Percentiles rank a stretch among this genome's conserved stretches.
These are phyloP conservation scores for Ramaria sp. DNA, from an alignment of 768 basidiomycete genomes.

Conservation along the genomic window DNA sequence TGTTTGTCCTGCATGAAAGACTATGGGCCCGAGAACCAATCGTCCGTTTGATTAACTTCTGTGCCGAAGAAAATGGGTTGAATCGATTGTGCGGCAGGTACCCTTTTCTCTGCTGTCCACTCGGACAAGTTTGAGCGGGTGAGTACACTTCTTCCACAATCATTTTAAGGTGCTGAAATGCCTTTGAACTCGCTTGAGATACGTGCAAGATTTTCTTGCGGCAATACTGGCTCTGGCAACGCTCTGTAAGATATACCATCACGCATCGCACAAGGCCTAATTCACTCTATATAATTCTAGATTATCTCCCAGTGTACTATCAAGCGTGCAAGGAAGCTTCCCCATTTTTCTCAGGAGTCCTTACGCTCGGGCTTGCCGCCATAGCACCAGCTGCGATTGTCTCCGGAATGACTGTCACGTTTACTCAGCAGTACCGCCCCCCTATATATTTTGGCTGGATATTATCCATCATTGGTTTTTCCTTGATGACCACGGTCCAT, in stretches of 20 bases:
- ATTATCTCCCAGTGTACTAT: conserved; percentile 16
- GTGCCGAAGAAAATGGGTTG: background rate
- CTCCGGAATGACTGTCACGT: conserved; percentile 22
- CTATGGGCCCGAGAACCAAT: conserved; percentile 9
- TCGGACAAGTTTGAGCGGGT: too few species aligned
- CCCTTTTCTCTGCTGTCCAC: too few species aligned
- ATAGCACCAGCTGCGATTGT: conserved; percentile 31
- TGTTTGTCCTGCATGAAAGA: conserved; percentile 17
- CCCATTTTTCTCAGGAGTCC: conserved; percentile 27
- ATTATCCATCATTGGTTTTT: background rate
- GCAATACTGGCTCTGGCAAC: background rate
- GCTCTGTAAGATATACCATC: background rate
- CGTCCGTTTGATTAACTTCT: background rate
- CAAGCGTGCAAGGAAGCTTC: conserved; percentile 31
- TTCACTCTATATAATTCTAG: background rate
- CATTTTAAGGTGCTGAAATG: too few species aligned
- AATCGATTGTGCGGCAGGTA: background rate
- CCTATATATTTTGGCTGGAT: background rate
- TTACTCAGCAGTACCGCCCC: conserved; percentile 24
- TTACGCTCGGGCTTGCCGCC: conserved; percentile 22
- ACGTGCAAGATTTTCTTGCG: too few species aligned
- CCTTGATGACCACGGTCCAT: too few species aligned
- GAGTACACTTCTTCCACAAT: too few species aligned
- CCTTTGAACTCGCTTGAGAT: too few species aligned
- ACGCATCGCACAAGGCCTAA: background rate